phyloP scores from a whole-genome alignment of 176 grass and related monocot species.

The Zea luxurians region DNA sequence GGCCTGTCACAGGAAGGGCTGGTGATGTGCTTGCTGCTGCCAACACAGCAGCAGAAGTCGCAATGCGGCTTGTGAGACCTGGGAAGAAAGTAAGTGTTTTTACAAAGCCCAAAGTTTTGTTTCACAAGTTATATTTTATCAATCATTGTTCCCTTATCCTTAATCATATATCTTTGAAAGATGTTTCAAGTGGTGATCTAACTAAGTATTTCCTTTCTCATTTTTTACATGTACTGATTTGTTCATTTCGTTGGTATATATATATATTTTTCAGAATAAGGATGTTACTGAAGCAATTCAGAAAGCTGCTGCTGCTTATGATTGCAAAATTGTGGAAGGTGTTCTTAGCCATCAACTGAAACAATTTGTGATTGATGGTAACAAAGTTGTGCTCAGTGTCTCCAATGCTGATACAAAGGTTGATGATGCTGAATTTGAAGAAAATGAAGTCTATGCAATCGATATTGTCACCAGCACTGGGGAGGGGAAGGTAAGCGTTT shows the following conservation, averaged over 20 bases:
- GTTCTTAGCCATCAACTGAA: constrained; percentile 98
- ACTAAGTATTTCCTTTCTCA: background rate
- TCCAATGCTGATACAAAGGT: constrained; percentile 88
- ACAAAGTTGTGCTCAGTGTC: constrained; percentile 87
- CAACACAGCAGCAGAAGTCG: constrained; percentile 93
- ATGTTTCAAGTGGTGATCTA: background rate
- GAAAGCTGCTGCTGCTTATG: constrained; percentile 93
- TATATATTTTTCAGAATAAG: constrained; percentile 66
- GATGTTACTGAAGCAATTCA: constrained; percentile 97
- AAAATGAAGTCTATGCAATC: constrained; percentile 98
- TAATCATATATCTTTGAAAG: background rate
- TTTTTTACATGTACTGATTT: background rate
- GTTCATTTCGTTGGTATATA: background rate
- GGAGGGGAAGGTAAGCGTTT: constrained; percentile 76
- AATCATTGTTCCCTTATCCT: background rate
- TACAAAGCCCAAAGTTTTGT: background rate
- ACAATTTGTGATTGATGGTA: constrained; percentile 97
- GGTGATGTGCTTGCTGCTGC: constrained; percentile 92
- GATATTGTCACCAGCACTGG: constrained; percentile 96
- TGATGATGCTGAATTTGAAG: constrained; percentile 99
- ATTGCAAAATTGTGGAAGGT: constrained; percentile 98
- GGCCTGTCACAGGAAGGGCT: constrained; percentile 70
- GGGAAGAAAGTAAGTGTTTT: constrained; percentile 71
- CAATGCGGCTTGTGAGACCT: constrained; percentile 87
- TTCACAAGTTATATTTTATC: background rate